phyloP scores from a whole-genome alignment of 306 rosid genomes.

The Lathyrus aphaca region DNA sequence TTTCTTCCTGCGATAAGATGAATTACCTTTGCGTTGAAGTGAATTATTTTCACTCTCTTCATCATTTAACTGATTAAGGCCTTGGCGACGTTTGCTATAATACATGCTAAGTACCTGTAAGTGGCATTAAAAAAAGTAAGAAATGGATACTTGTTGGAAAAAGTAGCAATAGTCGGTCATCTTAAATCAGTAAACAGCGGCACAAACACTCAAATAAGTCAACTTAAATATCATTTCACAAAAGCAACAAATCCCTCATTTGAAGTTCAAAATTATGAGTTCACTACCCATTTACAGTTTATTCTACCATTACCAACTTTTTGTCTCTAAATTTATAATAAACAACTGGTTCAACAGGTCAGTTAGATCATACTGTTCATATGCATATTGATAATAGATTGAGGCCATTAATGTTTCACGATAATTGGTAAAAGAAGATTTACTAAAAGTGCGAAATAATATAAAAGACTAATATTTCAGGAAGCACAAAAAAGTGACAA shows the following conservation, averaged over 20 bases:
- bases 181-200: constrained; percentile 29
- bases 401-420: constrained; percentile 23
- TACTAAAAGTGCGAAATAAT: constrained; percentile 4
- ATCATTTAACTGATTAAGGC: constrained; percentile 51
- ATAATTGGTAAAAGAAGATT: constrained; percentile 21
- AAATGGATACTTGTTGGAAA: constrained; percentile 1
- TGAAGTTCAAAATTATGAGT: constrained; percentile 15
- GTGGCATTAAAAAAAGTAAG: constrained; percentile 22
- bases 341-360: constrained; percentile 19
- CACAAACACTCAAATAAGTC: constrained; percentile 1
- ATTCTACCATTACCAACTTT: constrained; percentile 30
- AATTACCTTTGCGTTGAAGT: constrained; percentile 37
- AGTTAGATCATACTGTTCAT: not conserved
- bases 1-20: constrained; percentile 49
- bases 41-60: constrained; percentile 42
- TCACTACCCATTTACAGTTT: constrained; percentile 31
- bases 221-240: constrained; percentile 1
- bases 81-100: constrained; percentile 60
- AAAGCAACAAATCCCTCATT: not conserved
- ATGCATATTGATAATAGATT: constrained; percentile 17
- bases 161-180: constrained; percentile 20
- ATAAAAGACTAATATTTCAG: not conserved
- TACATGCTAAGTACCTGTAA: constrained; percentile 80
- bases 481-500: constrained; percentile 22
- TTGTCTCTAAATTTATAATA: constrained; percentile 23